A percentile compares a stretch with the other conserved stretches of the same genome.
phyloP scores from a whole-genome alignment of 179 eudicot genomes.

The Sideroxylon spinosum region DNA sequence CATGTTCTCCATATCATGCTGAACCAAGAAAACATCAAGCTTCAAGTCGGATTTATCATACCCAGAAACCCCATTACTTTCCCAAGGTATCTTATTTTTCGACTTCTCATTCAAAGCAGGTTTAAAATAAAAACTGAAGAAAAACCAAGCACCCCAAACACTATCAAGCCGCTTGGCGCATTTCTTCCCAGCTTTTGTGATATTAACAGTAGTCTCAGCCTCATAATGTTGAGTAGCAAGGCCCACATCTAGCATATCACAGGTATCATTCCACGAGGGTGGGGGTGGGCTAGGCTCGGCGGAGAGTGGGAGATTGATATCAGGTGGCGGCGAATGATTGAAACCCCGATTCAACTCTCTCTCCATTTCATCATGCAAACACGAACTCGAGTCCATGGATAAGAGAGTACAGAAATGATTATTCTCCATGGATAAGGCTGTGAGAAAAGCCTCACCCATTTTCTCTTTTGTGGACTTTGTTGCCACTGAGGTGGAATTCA shows the following conservation, averaged over 20 bases:
- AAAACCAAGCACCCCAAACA: constrained; percentile 71
- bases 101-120: constrained; percentile 56
- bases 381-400: constrained; percentile 69
- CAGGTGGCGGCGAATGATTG: constrained; percentile 48
- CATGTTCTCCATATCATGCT: constrained; percentile 80
- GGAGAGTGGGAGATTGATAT: constrained; percentile 62
- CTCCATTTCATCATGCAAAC: constrained; percentile 61
- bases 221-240: constrained; percentile 50
- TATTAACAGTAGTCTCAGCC: constrained; percentile 38
- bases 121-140: constrained; percentile 62
- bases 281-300: constrained; percentile 51
- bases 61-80: constrained; percentile 46
- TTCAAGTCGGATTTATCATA: constrained; percentile 55
- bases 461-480: constrained; percentile 29
- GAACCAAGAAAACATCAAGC: constrained; percentile 71
- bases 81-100: constrained; percentile 45
- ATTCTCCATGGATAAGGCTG: constrained; percentile 64
- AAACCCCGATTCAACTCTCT: constrained; percentile 51
- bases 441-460: constrained; percentile 55
- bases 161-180: constrained; percentile 65
- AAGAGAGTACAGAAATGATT: constrained; percentile 55
- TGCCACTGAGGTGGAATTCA: constrained; percentile 23
- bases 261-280: constrained; percentile 48
- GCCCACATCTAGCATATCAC: constrained; percentile 58
- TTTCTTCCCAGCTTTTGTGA: constrained; percentile 56